Conservation (phyloP, 2,329 filamentous ascomycete species). For the Nemania sp. region DNA sequence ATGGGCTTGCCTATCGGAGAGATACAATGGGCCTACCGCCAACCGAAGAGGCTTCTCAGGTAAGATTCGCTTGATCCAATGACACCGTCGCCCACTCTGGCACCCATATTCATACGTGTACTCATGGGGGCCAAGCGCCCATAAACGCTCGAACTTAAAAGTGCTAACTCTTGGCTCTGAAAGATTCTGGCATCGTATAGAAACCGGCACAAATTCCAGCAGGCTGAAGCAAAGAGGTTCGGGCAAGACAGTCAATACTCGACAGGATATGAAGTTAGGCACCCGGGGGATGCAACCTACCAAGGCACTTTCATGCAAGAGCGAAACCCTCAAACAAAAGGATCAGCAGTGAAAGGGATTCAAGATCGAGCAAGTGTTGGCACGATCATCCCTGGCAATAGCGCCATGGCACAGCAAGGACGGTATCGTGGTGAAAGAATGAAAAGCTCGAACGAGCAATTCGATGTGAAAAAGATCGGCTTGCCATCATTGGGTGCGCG, state of each 20-base stretch:
- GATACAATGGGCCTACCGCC: too few relatives aligned
- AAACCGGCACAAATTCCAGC: not conserved
- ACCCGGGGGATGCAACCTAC: not conserved
- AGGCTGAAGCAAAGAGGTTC: not conserved
- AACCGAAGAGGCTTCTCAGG: constrained; percentile 1
- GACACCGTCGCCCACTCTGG: too few relatives aligned
- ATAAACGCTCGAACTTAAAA: not conserved
- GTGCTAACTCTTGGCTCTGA: not conserved
- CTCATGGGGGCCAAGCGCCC: not conserved
- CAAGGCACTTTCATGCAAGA: not conserved
- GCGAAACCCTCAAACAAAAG: too few relatives aligned
- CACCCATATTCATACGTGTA: not conserved
- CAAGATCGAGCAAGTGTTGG: not conserved
- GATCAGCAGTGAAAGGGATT: too few relatives aligned
- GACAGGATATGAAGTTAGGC: not conserved
- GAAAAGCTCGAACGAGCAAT: too few relatives aligned
- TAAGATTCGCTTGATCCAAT: not conserved
- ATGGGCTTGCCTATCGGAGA: not conserved
- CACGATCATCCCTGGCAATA: too few relatives aligned
- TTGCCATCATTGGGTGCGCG: too few relatives aligned
- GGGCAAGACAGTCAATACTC: not conserved
- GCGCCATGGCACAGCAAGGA: too few relatives aligned
- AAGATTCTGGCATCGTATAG: not conserved
- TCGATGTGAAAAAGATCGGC: too few relatives aligned
- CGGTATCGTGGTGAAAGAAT: too few relatives aligned